Conservation (phyloP, 1,284 basidiomycete species). For the Salmacisia buchloeana region DNA sequence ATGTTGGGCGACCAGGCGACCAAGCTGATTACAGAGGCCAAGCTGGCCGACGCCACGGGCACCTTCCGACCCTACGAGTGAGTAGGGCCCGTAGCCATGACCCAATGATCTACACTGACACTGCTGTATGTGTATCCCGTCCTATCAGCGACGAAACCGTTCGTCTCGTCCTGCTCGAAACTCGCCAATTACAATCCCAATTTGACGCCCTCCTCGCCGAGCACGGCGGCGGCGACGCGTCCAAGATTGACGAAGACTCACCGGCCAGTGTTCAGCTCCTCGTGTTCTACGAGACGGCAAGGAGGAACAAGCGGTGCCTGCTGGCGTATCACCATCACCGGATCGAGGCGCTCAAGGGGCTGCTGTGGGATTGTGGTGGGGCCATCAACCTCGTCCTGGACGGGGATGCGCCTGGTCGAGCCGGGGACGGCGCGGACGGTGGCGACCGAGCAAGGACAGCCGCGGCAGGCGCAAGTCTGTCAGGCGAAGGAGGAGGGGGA, state of each 20-base stretch:
- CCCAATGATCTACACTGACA: not conserved
- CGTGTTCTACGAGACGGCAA: conserved; percentile 78
- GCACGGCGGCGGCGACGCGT: conserved; percentile 53
- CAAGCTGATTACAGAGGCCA: conserved; percentile 77
- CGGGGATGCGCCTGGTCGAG: conserved; percentile 28
- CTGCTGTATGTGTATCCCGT: not conserved
- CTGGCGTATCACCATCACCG: conserved; percentile 85
- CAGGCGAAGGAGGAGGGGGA: conserved; percentile 31
- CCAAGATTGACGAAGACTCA: conserved; percentile 42
- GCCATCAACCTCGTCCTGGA: conserved; percentile 77
- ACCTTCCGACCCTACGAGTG: conserved; percentile 81
- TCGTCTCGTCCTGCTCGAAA: conserved; percentile 78
- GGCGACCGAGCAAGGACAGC: not conserved
- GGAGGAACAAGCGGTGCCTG: conserved; percentile 85
- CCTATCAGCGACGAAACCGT: conserved; percentile 64
- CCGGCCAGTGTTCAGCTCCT: conserved; percentile 65
- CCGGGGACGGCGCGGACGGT: conserved; percentile 8
- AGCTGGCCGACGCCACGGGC: conserved; percentile 72
- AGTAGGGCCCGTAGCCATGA: conserved; percentile 15
- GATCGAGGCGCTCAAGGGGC: conserved; percentile 70
- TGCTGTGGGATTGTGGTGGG: conserved; percentile 92
- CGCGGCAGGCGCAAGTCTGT: not conserved
- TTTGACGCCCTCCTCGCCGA: conserved; percentile 53
- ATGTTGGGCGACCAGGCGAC: conserved; percentile 74
- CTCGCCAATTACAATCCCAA: conserved; percentile 68